Base-by-base conservation (phyloP, 2,329 filamentous ascomycete genomes). In the Elsinoe necatrix region DNA sequence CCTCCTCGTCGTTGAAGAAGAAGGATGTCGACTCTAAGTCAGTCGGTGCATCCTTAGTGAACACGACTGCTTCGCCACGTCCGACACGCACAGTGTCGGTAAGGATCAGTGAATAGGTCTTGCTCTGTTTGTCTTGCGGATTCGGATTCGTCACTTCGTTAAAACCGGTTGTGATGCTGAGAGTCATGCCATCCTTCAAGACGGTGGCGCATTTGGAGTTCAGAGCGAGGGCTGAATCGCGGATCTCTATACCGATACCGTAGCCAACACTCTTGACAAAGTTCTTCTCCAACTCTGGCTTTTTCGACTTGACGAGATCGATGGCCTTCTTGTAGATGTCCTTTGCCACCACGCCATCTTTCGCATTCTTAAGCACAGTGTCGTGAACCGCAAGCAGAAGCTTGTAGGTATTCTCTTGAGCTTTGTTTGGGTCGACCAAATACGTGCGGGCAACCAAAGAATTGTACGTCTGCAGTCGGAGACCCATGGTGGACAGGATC, bases 1-100 rank as follows among this genome's bases (percentile, higher is more conserved):
- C 88, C 61, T 95, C 89, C 61, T 95, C 89, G 63, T 97, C 92
- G 68, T 95, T 95, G 77, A 98, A 98, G 74, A 96, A 97, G 77
- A 98, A 98, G 0, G 92, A 95, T 37, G 92, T 92, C 3, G 90
- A 90, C 66, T 97, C 93, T 58, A 95, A 82, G 67, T 95, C 92
- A 25, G 88, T 87, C 1, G 91, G 85, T 0, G 92, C 91, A 68
- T 96, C 91, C 58, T 89, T 90, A 16, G 93, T 98, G 73, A 98
- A 97, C 25, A 96, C 84, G 29, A 90, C 85, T 0, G 86, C 81
- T 52, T 95, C 89, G n/a, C 75, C 68, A 31, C 81, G 77, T 9
- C 86, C 88, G 51, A 96, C 89, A 64, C 93, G 89, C 43, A 98
- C 85, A 0, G 95, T 98, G 71, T 98, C 93, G 1, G 88, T 91